phyloP scores from a whole-genome alignment of 2,329 filamentous ascomycete genomes.

The Fusarium neocosmosporiellum region DNA sequence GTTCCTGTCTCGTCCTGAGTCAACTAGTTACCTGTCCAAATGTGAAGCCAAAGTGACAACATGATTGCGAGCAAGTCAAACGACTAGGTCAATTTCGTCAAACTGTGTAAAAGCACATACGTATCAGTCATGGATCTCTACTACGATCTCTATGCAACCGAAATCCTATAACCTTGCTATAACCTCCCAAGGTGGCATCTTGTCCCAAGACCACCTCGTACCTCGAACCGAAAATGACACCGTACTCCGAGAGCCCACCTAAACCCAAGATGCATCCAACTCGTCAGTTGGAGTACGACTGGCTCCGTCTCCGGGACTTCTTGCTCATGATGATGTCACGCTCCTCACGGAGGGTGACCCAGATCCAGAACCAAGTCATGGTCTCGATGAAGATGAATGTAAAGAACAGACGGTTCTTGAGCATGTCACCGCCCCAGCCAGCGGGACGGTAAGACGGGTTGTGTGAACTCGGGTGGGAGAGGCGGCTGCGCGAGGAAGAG shows the following conservation, averaged over 20 bases:
- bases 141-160: not conserved
- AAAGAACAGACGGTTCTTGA: slow-evolving; percentile 89
- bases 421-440: slow-evolving; percentile 68
- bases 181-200: not conserved
- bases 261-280: not conserved
- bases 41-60: not conserved
- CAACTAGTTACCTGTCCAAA: not conserved
- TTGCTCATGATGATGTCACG: slow-evolving; percentile 53
- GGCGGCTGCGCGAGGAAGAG: slow-evolving; percentile 38
- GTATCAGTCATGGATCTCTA: not conserved
- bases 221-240: not conserved
- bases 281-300: slow-evolving; percentile 33
- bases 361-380: slow-evolving; percentile 88
- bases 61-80: not conserved
- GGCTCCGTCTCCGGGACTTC: slow-evolving; percentile 49
- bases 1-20: slow-evolving; percentile 14
- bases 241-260: not conserved
- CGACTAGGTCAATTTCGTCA: not conserved
- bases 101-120: not conserved
- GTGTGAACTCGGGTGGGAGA: slow-evolving; percentile 42
- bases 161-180: not conserved
- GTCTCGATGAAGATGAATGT: slow-evolving; percentile 87
- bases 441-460: slow-evolving; percentile 52
- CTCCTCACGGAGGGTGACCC: slow-evolving; percentile 77
- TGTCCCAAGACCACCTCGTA: not conserved